Evolutionary conservation across 2,329 filamentous ascomycete species (phyloP).

Genomic region (Alternaria sp.): DNA sequence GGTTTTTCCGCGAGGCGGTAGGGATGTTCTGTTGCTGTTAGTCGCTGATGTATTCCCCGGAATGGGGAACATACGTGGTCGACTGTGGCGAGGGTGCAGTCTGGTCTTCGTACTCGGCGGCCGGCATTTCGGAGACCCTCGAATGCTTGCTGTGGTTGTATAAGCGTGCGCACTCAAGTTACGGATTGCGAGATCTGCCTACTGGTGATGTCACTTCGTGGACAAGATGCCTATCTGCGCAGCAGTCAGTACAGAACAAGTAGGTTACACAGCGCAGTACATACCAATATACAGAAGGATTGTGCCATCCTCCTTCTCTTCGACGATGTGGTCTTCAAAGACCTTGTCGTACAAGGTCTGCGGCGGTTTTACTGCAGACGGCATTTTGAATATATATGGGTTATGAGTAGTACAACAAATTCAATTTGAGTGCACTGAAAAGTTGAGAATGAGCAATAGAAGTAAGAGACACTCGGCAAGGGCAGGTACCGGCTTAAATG

Average conservation of each 20-base stretch:
- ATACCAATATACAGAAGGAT: constrained; percentile 90
- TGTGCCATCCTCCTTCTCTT: constrained; percentile 93
- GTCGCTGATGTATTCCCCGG: constrained; percentile 1
- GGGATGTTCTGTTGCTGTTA: constrained; percentile 78
- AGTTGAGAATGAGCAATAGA: not conserved
- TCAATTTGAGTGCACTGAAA: constrained; percentile 12
- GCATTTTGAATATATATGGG: constrained; percentile 67
- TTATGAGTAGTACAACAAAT: constrained; percentile 26
- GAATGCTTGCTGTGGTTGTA: constrained; percentile 79
- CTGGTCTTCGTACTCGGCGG: constrained; percentile 87
- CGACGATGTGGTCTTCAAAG: constrained; percentile 90
- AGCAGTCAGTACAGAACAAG: constrained; percentile 31
- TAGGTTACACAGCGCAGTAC: constrained; percentile 37
- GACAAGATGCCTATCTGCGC: constrained; percentile 86
- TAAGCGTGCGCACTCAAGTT: constrained; percentile 17
- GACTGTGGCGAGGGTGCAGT: constrained; percentile 95
- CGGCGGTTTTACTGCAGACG: constrained; percentile 73
- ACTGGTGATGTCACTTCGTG: constrained; percentile 98
- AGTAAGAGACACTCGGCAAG: constrained; percentile 16
- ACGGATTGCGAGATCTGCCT: constrained; percentile 40
- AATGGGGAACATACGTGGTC: constrained; percentile 78
- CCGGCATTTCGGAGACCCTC: constrained; percentile 91
- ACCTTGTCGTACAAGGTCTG: constrained; percentile 98
- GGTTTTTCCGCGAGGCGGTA: constrained; percentile 86
- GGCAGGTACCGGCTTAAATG: constrained; percentile 31